Evolutionary conservation across 768 basidiomycete species (phyloP).

Genomic region (Crepidotus variabilis): DNA sequence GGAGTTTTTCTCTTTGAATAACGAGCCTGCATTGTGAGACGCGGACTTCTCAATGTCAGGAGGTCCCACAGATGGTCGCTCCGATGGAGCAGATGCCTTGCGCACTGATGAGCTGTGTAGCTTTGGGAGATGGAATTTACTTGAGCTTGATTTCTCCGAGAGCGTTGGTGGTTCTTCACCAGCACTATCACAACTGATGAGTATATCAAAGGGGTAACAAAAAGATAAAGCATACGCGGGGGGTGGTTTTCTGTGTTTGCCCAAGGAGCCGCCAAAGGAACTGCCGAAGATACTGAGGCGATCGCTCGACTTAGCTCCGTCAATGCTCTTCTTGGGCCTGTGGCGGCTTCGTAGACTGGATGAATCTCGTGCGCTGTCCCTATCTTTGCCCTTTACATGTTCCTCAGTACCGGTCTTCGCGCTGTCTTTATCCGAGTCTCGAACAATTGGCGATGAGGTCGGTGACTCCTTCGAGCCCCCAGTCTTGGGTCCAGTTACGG

Average conservation of each 20-base stretch:
- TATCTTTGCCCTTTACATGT: slow-evolving; percentile 22
- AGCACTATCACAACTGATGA: slow-evolving; percentile 6
- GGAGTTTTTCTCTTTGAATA: not conserved
- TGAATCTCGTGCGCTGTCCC: slow-evolving; percentile 30
- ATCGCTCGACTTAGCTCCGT: slow-evolving; percentile 38
- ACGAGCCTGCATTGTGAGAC: not conserved
- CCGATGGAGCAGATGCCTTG: slow-evolving; percentile 39
- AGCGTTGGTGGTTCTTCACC: slow-evolving; percentile 25
- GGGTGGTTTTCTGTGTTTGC: slow-evolving; percentile 76
- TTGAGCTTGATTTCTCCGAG: slow-evolving; percentile 38
- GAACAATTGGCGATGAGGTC: slow-evolving; percentile 23
- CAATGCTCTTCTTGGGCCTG: slow-evolving; percentile 42
- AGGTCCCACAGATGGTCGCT: slow-evolving; percentile 31
- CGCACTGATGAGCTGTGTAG: slow-evolving; percentile 36
- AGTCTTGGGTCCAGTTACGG: slow-evolving; percentile 10
- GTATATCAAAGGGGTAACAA: not conserved
- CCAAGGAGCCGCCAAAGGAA: slow-evolving; percentile 54
- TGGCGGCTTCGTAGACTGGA: slow-evolving; percentile 30
- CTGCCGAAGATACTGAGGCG: slow-evolving; percentile 83
- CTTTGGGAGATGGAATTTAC: slow-evolving; percentile 44
- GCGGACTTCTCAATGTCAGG: slow-evolving; percentile 14
- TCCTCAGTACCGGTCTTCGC: slow-evolving; percentile 10
- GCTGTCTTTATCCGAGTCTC: slow-evolving; percentile 26
- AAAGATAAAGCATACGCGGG: slow-evolving; percentile 49
- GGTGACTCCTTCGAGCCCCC: slow-evolving; percentile 16